Evolutionary conservation across 2,329 filamentous ascomycete genomes (phyloP).

Genomic region (Fusarium euwallaceae): DNA sequence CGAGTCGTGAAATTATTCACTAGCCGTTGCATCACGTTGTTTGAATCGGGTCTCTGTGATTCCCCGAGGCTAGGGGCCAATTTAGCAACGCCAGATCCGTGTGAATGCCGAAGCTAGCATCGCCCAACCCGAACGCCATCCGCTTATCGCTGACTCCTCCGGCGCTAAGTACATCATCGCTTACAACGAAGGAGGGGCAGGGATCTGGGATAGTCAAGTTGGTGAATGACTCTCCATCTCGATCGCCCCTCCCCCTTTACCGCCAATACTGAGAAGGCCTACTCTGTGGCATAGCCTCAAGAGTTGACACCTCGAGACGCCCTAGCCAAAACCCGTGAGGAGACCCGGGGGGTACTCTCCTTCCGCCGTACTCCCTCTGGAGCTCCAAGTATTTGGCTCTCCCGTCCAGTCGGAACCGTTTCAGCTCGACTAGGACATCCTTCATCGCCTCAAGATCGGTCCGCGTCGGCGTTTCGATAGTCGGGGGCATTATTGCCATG

Average conservation of each 20-base stretch:
- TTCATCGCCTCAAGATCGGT: conserved; percentile 54
- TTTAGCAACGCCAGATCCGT: background rate
- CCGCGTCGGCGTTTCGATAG: conserved; percentile 46
- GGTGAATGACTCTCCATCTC: background rate
- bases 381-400: conserved; percentile 46
- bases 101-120: background rate
- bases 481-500: conserved; percentile 57
- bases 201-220: background rate
- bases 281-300: conserved; percentile 7
- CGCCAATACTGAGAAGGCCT: conserved; percentile 22
- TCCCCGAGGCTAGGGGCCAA: background rate
- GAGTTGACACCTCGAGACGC: conserved; percentile 36
- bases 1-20: background rate
- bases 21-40: background rate
- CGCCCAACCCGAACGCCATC: background rate
- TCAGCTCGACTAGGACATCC: conserved; percentile 60
- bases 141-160: background rate
- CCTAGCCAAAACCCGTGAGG: conserved; percentile 56
- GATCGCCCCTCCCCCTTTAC: conserved; percentile 5
- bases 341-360: conserved; percentile 27
- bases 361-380: conserved; percentile 14
- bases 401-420: conserved; percentile 53
- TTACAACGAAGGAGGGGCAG: background rate
- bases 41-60: background rate
- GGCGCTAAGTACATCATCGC: background rate